Conservation (phyloP, 2,329 filamentous ascomycete species). For the Eurotiales sp. region DNA sequence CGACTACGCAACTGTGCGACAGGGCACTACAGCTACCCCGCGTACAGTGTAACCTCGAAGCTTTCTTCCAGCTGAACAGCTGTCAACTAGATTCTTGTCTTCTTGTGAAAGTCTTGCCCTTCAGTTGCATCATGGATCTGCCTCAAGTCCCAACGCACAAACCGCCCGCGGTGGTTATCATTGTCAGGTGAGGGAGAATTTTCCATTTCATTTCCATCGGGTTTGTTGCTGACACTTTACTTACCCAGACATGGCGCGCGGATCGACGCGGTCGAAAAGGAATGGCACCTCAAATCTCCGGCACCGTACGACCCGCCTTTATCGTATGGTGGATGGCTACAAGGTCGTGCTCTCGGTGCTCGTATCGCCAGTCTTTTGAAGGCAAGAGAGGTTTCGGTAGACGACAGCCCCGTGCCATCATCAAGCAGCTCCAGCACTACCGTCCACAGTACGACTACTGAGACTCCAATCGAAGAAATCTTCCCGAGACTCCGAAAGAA, state of each 20-base stretch:
- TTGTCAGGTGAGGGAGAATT: slow-evolving; percentile 35
- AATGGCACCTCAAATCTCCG: slow-evolving; percentile 89
- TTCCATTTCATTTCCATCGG: not conserved
- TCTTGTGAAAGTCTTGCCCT: not conserved
- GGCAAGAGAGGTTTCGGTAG: slow-evolving; percentile 39
- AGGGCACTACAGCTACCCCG: slow-evolving; percentile 9
- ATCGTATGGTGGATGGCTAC: slow-evolving; percentile 90
- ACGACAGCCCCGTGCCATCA: not conserved
- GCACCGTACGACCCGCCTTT: slow-evolving; percentile 94
- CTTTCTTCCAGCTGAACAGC: too few relatives aligned
- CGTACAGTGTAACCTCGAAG: not conserved
- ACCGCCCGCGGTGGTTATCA: slow-evolving; percentile 39
- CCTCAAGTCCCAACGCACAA: slow-evolving; percentile 28
- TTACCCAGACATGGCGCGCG: slow-evolving; percentile 79
- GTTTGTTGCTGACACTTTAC: not conserved
- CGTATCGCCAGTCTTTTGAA: slow-evolving; percentile 73
- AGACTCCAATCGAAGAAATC: not conserved
- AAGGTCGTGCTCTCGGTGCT: slow-evolving; percentile 74
- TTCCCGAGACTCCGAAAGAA: not conserved
- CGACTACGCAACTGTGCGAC: slow-evolving; percentile 3
- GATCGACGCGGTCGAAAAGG: slow-evolving; percentile 88
- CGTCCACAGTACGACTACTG: slow-evolving; percentile 21
- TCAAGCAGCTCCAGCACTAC: slow-evolving; percentile 10
- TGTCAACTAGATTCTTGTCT: not conserved
- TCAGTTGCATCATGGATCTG: not conserved